Evolutionary conservation across 1,284 basidiomycete genomes (phyloP).

Genomic region (Fomitopsis betulina): DNA sequence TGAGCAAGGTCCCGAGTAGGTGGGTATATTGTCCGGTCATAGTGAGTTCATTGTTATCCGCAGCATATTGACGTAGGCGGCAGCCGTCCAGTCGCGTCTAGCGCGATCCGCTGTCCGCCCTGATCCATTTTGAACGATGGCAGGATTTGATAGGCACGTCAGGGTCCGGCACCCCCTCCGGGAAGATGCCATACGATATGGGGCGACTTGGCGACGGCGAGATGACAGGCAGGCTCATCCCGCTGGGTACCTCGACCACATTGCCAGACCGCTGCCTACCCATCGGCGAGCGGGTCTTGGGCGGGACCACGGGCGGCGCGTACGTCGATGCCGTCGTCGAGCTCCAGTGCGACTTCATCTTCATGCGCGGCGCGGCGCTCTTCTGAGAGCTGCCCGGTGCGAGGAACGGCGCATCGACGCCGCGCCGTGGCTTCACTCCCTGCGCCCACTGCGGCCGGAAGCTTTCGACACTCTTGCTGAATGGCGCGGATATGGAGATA

Average conservation of each 20-base stretch:
- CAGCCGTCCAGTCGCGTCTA: background rate
- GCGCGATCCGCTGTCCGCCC: constrained; percentile 32
- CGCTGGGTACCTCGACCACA: background rate
- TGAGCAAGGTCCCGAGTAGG: background rate
- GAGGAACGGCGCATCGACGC: constrained; percentile 42
- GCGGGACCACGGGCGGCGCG: constrained; percentile 10
- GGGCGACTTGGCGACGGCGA: constrained; percentile 12
- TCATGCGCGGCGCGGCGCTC: constrained; percentile 8
- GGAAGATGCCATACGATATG: constrained; percentile 32
- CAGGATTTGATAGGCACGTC: constrained; percentile 54
- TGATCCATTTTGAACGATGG: constrained; percentile 50
- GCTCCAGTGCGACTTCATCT: constrained; percentile 21
- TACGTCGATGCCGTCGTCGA: constrained; percentile 10
- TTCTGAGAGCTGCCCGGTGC: constrained; percentile 14
- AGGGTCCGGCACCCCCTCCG: constrained; percentile 38
- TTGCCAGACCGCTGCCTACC: background rate
- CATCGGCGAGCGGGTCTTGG: constrained; percentile 7
- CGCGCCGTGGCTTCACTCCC: constrained; percentile 39
- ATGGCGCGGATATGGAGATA: constrained; percentile 8
- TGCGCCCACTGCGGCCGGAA: constrained; percentile 45
- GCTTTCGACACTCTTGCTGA: constrained; percentile 18
- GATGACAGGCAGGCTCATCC: constrained; percentile 7
- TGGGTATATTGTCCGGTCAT: background rate
- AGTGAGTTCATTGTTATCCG: background rate
- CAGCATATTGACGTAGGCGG: background rate